A percentile compares a stretch with the other conserved stretches of the same genome.
Conservation (phyloP, 78 protist species). For the Dictyostelium brefeldianum region DNA sequence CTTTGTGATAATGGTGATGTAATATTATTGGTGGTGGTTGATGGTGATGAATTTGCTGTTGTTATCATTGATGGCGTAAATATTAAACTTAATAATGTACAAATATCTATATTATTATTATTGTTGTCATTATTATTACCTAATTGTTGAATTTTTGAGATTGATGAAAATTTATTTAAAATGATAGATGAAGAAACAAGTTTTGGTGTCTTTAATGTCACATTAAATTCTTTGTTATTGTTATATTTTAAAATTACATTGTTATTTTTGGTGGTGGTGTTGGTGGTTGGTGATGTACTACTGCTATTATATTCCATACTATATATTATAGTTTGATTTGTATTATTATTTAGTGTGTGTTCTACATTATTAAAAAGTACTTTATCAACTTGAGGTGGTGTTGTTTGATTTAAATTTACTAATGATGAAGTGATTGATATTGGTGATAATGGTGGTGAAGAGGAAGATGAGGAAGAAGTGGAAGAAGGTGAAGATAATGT, state of each 20-base stretch:
- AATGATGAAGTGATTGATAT: background rate
- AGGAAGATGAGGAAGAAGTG: background rate
- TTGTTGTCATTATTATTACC: background rate
- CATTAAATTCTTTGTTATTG: conserved; percentile 14
- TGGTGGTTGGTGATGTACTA: too few species aligned
- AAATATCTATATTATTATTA: background rate
- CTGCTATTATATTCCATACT: background rate
- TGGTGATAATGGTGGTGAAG: background rate
- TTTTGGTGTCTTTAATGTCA: background rate
- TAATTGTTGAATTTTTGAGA: conserved; percentile 35
- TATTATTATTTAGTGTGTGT: background rate
- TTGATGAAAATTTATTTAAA: conserved; percentile 54
- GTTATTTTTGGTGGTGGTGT: background rate
- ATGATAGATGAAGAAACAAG: conserved; percentile 7
- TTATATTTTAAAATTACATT: conserved; percentile 46
- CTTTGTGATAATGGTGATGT: background rate
- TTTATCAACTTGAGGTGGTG: conserved; percentile 10
- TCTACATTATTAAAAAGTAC: conserved; percentile 11
- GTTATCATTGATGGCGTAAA: background rate
- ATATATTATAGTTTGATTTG: background rate
- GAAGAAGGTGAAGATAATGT: background rate
- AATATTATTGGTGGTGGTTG: background rate
- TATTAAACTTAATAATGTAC: conserved; percentile 1
- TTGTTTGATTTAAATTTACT: conserved; percentile 2
- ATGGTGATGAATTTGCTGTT: background rate